Percentiles rank a stretch among this genome's conserved stretches.
Evolutionary conservation across 768 basidiomycete genomes (phyloP).

Genomic region (Collybia sordida): DNA sequence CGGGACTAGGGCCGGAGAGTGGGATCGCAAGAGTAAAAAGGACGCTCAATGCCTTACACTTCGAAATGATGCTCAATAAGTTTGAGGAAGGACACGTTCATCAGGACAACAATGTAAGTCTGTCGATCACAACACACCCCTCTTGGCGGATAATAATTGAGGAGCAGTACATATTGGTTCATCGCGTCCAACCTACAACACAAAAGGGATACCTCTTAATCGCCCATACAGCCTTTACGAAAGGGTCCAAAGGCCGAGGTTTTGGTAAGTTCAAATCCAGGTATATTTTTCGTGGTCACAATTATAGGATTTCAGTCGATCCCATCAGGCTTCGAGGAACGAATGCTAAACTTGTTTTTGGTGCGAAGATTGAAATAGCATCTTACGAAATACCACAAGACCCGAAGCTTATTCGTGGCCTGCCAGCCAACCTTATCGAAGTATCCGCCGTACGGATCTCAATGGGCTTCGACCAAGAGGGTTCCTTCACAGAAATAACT

Average conservation of each 20-base stretch:
- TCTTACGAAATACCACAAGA: slow-evolving; percentile 58
- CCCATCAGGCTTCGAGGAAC: slow-evolving; percentile 84
- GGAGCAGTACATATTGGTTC: slow-evolving; percentile 85
- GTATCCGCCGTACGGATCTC: slow-evolving; percentile 58
- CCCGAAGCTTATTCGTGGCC: slow-evolving; percentile 59
- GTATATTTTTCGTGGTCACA: neutral
- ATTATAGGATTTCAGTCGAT: slow-evolving; percentile 50
- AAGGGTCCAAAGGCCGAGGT: slow-evolving; percentile 79
- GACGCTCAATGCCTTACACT: slow-evolving; percentile 81
- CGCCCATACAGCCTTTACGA: slow-evolving; percentile 89
- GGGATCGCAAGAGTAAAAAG: slow-evolving; percentile 63
- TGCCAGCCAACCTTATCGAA: slow-evolving; percentile 67
- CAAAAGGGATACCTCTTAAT: slow-evolving; percentile 93
- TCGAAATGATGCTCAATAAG: slow-evolving; percentile 87
- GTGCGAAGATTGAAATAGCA: slow-evolving; percentile 68
- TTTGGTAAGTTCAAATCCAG: slow-evolving; percentile 48
- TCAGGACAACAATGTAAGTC: slow-evolving; percentile 89
- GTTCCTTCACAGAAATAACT: slow-evolving; percentile 73
- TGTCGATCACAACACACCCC: neutral
- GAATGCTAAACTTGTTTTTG: slow-evolving; percentile 77
- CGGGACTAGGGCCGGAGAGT: slow-evolving; percentile 52
- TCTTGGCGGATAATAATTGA: neutral
- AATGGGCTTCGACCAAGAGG: slow-evolving; percentile 63
- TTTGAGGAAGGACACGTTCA: slow-evolving; percentile 95
- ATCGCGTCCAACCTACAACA: slow-evolving; percentile 86